phyloP scores from a whole-genome alignment of 129 eudicot species.

The Solidago caesia region DNA sequence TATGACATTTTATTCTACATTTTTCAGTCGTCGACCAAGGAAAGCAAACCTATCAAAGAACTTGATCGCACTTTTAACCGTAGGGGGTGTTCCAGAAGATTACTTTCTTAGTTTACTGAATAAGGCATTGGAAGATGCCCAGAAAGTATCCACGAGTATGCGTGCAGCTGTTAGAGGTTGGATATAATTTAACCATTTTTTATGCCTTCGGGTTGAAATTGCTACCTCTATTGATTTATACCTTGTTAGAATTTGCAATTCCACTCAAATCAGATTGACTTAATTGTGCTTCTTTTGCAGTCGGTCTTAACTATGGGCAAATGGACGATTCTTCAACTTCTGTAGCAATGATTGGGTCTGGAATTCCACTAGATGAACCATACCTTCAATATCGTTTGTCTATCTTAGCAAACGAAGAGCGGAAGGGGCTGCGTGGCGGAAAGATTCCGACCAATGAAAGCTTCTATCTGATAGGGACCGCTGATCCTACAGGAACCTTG shows the following conservation, averaged over 20 bases:
- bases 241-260: slow-evolving; percentile 1
- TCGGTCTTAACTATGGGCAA: slow-evolving; percentile 48
- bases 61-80: slow-evolving; percentile 60
- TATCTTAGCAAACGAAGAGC: slow-evolving; percentile 28
- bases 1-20: neutral
- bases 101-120: slow-evolving; percentile 46
- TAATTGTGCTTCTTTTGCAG: slow-evolving; percentile 40
- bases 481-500: slow-evolving; percentile 39
- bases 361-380: slow-evolving; percentile 52
- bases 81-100: slow-evolving; percentile 74
- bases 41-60: slow-evolving; percentile 49
- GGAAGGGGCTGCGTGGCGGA: slow-evolving; percentile 33
- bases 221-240: neutral
- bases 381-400: slow-evolving; percentile 32
- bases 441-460: slow-evolving; percentile 31
- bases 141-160: slow-evolving; percentile 37
- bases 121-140: slow-evolving; percentile 50
- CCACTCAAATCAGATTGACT: slow-evolving; percentile 1
- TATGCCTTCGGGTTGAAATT: neutral
- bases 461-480: slow-evolving; percentile 34
- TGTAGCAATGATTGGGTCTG: slow-evolving; percentile 57
- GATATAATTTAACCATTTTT: neutral
- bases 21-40: slow-evolving; percentile 58
- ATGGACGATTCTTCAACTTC: slow-evolving; percentile 50
- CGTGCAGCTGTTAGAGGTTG: slow-evolving; percentile 72